Evolutionary conservation across 75 land plant species (phyloP), one percentile per base, ranked within the genome.

Genomic region (Pseudotsuga menziesii): DNA sequence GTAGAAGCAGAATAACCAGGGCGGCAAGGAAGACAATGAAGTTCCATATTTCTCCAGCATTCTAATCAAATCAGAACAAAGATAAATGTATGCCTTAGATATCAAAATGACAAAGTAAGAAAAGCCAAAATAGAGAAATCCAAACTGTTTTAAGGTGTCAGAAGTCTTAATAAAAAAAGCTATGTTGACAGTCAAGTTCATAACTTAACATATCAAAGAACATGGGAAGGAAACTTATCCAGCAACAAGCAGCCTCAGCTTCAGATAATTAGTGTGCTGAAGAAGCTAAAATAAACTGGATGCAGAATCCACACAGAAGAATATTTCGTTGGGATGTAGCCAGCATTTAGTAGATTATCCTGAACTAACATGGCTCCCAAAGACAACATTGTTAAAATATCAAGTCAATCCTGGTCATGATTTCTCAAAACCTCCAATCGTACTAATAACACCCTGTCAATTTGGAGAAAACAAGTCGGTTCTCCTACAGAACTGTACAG

Each of bases 1-100:
- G 74, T 26, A 73, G 74, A 73, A n/a, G n/a, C n/a, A n/a, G n/a
- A n/a, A n/a, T 55, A 52, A 73, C 57, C 74, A 73, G 74, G 44
- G 74, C 74, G 52, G 74, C 74, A 52, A 73, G 52, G 74, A 73
- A 52, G 74, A 25, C 44, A 73, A 73, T 73, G 74, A 55, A 54
- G 74, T 73, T 73, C 74, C 74, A 73, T 22, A 55, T 55, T 41
- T 73, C 74, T 54, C 29, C 74, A 73, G 57, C 57, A 73, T 54
- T 73, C 61, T 25, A 73, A 54, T 55, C 74, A 22, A 55, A 54
- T 48, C 32, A 48, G 57, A 73, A 73, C 26, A 73, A 13, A 54
- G 57, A 73, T 52, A 23, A 55, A n/a, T 25, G 54, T 25, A 19
- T 11, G 57, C 73, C 73, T 71, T 71, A 14, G 73, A 71, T 35